Conservation (phyloP, 495 filamentous ascomycete genomes). For the Geopyxis carbonaria region DNA sequence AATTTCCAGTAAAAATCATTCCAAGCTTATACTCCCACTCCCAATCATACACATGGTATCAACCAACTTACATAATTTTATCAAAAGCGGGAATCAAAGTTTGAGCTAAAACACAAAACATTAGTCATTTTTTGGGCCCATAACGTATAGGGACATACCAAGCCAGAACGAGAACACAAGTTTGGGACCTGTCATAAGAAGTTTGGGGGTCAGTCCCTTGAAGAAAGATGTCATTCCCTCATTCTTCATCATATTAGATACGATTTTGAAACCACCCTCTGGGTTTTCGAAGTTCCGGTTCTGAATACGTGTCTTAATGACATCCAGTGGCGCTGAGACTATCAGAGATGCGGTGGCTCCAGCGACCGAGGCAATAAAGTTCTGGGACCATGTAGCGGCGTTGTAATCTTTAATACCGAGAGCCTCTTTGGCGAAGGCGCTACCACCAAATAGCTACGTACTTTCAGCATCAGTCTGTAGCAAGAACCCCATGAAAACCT, state of each 20-base stretch:
- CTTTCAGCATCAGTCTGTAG: slow-evolving; percentile 12
- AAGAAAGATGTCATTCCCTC: slow-evolving; percentile 82
- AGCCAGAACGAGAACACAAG: slow-evolving; percentile 99
- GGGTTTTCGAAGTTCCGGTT: slow-evolving; percentile 98
- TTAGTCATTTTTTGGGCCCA: slow-evolving; percentile 1
- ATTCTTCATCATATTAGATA: slow-evolving; percentile 74
- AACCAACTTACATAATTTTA: slow-evolving; percentile 10
- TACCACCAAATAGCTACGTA: slow-evolving; percentile 81
- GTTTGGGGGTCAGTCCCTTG: slow-evolving; percentile 92
- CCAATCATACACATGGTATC: not conserved
- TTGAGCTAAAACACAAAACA: slow-evolving; percentile 11
- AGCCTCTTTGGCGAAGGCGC: slow-evolving; percentile 95
- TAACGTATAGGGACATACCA: slow-evolving; percentile 25
- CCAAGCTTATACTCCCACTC: not conserved
- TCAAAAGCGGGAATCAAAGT: slow-evolving; percentile 24
- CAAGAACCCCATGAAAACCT: slow-evolving; percentile 27
- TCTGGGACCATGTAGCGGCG: slow-evolving; percentile 81
- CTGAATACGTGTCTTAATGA: slow-evolving; percentile 98
- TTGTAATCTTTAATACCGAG: slow-evolving; percentile 81
- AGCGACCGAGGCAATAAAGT: slow-evolving; percentile 90
- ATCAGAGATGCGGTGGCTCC: slow-evolving; percentile 83
- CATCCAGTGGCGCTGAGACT: slow-evolving; percentile 88
- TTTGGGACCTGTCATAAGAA: slow-evolving; percentile 97
- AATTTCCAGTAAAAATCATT: not conserved
- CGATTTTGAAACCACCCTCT: slow-evolving; percentile 79